phyloP scores from a whole-genome alignment of 441 rosid species.

The Corymbia citriodora region DNA sequence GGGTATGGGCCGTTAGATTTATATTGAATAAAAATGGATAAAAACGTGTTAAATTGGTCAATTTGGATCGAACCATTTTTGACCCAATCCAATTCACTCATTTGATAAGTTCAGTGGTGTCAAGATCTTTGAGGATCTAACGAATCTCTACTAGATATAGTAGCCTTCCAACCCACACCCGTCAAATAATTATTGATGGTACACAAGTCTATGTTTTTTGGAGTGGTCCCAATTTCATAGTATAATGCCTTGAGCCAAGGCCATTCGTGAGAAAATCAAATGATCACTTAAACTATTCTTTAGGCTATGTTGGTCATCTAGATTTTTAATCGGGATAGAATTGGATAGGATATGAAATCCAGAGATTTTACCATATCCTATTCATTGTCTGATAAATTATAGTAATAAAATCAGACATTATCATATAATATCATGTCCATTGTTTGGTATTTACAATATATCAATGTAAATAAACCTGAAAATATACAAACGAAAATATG shows the following conservation, averaged over 20 bases:
- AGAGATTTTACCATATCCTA: too few relatives aligned
- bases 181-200: neutral
- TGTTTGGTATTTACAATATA: too few relatives aligned
- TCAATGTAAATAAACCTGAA: too few relatives aligned
- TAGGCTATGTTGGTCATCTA: neutral
- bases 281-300: neutral
- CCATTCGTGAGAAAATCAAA: fast-evolving
- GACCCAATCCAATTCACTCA: fast-evolving
- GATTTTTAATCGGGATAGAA: too few relatives aligned
- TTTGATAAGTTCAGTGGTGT: too few relatives aligned
- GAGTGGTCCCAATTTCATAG: neutral
- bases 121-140: neutral
- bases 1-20: fast-evolving
- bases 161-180: neutral
- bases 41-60: too few relatives aligned
- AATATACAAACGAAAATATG: too few relatives aligned
- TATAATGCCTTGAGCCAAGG: neutral
- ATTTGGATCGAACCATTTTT: fast-evolving
- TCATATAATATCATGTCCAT: too few relatives aligned
- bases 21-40: too few relatives aligned
- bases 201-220: neutral
- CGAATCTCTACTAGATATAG: neutral
- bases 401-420: too few relatives aligned
- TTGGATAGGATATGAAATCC: too few relatives aligned
- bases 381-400: too few relatives aligned